Evolutionary conservation across 345 rosid species (phyloP).

Genomic region (Schrenkiella parvula): DNA sequence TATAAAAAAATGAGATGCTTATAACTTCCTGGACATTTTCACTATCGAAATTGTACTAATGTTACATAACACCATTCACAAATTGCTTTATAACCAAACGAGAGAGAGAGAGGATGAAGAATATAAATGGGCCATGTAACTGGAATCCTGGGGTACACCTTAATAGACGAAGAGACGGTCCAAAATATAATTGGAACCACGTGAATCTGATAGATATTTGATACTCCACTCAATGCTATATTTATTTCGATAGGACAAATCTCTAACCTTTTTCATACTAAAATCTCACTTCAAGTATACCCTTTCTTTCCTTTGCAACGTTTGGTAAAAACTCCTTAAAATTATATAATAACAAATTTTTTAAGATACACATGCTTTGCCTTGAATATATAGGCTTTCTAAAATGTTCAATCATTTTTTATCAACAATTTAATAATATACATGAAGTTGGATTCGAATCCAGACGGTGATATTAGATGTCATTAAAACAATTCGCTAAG

Average conservation of each 20-base stretch:
- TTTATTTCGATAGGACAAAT: conserved; percentile 24
- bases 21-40: neutral
- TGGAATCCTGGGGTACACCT: conserved; percentile 16
- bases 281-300: conserved; percentile 22
- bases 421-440: too few species aligned
- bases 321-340: conserved; percentile 5
- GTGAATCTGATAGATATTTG: conserved; percentile 26
- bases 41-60: neutral
- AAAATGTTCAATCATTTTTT: too few species aligned
- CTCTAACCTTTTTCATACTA: conserved; percentile 14
- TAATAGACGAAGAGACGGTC: conserved; percentile 1
- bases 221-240: conserved; percentile 19
- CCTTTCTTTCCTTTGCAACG: conserved; percentile 4
- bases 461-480: too few species aligned
- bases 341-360: neutral
- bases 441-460: too few species aligned
- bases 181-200: conserved; percentile 21
- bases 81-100: neutral
- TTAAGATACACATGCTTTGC: neutral
- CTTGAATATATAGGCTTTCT: neutral
- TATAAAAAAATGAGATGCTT: neutral
- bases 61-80: neutral
- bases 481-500: too few species aligned
- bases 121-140: conserved; percentile 22
- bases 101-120: neutral